phyloP scores from a whole-genome alignment of 805 yeast species.

The baker's yeast (Saccharomyces cerevisiae) region DNA sequence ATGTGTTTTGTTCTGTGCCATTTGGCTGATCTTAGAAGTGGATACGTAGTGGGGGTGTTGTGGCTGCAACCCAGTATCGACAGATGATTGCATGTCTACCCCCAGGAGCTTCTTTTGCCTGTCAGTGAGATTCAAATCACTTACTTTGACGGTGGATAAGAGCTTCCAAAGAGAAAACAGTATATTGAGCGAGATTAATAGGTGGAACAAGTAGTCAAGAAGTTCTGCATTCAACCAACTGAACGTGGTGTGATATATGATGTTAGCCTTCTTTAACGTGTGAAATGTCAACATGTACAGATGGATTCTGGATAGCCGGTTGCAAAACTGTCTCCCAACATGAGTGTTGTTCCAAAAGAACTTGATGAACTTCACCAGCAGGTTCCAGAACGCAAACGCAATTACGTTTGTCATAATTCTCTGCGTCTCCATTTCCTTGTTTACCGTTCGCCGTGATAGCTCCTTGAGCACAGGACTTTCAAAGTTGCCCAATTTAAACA shows the following conservation, averaged over 20 bases:
- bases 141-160: slow-evolving; percentile 24
- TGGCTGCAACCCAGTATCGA: not conserved
- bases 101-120: slow-evolving; percentile 33
- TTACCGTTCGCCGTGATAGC: slow-evolving; percentile 31
- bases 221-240: slow-evolving; percentile 13
- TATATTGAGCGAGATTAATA: slow-evolving; percentile 27
- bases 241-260: slow-evolving; percentile 1
- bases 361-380: slow-evolving; percentile 16
- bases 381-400: slow-evolving; percentile 25
- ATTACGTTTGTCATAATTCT: slow-evolving; percentile 30
- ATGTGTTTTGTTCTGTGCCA: not conserved
- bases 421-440: slow-evolving; percentile 35
- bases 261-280: not conserved
- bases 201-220: slow-evolving; percentile 21
- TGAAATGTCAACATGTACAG: not conserved
- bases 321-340: slow-evolving; percentile 8
- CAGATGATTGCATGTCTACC: slow-evolving; percentile 7
- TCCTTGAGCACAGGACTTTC: slow-evolving; percentile 26
- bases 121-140: slow-evolving; percentile 27
- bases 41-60: not conserved
- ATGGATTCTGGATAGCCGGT: not conserved
- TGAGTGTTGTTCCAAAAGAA: slow-evolving; percentile 14
- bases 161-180: slow-evolving; percentile 26
- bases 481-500: slow-evolving; percentile 16
- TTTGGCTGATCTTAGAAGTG: not conserved